Evolutionary conservation across 352 stramenopile genomes (phyloP).

Genomic region (Pythium phragmitis): DNA sequence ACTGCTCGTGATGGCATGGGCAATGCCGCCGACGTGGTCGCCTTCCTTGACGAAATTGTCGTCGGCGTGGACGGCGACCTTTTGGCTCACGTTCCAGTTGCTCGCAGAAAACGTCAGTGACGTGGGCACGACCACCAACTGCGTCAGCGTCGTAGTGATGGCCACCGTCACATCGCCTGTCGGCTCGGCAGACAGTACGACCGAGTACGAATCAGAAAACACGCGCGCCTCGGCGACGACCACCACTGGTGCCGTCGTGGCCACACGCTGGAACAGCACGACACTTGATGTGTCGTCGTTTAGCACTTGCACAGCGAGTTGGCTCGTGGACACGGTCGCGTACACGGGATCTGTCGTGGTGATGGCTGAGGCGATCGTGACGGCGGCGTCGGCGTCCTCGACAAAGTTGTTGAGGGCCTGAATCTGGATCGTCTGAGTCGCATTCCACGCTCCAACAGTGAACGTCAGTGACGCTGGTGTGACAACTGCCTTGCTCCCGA

Average conservation of each 20-base stretch:
- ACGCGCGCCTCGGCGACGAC: conserved; percentile 49
- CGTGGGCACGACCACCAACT: conserved; percentile 42
- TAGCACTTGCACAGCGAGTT: conserved; percentile 39
- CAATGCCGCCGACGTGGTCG: conserved; percentile 39
- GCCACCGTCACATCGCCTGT: conserved; percentile 36
- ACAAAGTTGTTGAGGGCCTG: conserved; percentile 50
- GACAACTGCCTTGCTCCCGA: conserved; percentile 30
- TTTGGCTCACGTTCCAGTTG: conserved; percentile 53
- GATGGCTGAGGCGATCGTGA: conserved; percentile 28
- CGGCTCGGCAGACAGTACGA: conserved; percentile 49
- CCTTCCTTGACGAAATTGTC: conserved; percentile 48
- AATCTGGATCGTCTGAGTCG: conserved; percentile 35
- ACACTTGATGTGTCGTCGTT: conserved; percentile 58
- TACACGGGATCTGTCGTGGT: conserved; percentile 43
- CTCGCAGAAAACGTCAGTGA: conserved; percentile 35
- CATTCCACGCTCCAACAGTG: conserved; percentile 33
- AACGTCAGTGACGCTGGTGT: conserved; percentile 33
- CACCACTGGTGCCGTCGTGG: conserved; percentile 36
- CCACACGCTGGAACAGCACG: conserved; percentile 38
- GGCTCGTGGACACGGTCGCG: conserved; percentile 17
- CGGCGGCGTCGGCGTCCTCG: conserved; percentile 38
- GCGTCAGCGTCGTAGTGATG: conserved; percentile 32
- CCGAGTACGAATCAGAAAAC: conserved; percentile 47
- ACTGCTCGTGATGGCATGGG: conserved; percentile 24
- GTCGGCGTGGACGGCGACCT: conserved; percentile 41